phyloP scores from a whole-genome alignment of 257 asterid genomes.

The Apocynum venetum region DNA sequence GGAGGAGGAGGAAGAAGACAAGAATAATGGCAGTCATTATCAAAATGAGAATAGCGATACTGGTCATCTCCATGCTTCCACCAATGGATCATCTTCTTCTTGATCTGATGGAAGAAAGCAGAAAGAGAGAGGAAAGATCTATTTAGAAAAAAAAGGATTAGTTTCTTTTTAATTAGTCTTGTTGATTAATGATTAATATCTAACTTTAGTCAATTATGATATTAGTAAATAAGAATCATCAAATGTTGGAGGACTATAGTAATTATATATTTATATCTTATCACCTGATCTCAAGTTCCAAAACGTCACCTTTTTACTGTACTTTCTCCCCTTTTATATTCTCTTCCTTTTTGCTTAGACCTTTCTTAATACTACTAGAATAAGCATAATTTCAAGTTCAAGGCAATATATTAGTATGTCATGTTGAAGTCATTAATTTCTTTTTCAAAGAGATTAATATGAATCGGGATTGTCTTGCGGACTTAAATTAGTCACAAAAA shows the following conservation, averaged over 20 bases:
- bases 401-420: too few relatives aligned
- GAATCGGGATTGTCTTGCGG: too few relatives aligned
- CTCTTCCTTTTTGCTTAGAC: background rate
- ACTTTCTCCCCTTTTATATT: background rate
- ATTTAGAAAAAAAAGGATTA: background rate
- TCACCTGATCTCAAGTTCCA: background rate
- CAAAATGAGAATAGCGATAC: conserved; percentile 6
- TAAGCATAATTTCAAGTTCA: background rate
- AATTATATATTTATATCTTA: conserved; percentile 5
- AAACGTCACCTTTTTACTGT: background rate
- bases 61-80: conserved; percentile 18
- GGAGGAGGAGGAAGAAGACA: background rate
- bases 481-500: too few relatives aligned
- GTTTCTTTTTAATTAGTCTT: background rate
- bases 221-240: conserved; percentile 1
- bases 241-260: background rate
- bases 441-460: too few relatives aligned
- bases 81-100: conserved; percentile 25
- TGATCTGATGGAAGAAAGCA: conserved; percentile 4
- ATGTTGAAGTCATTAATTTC: too few relatives aligned
- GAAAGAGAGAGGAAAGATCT: background rate
- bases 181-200: background rate
- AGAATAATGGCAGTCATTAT: conserved; percentile 4
- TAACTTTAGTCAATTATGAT: conserved; percentile 9
- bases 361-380: background rate